Percentiles rank a stretch among this genome's conserved stretches.
Evolutionary conservation across 768 basidiomycete genomes (phyloP).

Genomic region (Amanita polypyramis): DNA sequence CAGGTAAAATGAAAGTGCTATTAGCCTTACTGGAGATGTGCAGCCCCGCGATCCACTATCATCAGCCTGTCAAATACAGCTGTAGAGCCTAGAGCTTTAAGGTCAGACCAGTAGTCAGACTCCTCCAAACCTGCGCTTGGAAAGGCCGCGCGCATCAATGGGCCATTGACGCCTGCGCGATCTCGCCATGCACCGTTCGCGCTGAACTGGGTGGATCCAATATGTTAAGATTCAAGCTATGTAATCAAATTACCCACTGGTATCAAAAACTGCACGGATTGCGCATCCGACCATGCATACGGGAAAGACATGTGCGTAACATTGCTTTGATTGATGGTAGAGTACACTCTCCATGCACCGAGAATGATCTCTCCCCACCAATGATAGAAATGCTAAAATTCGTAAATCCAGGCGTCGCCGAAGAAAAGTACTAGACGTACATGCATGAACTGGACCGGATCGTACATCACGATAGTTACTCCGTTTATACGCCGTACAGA

Average conservation of each 20-base stretch:
- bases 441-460: slow-evolving; percentile 15
- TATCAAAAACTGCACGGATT: slow-evolving; percentile 21
- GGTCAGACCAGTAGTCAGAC: slow-evolving; percentile 53
- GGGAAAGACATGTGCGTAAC: slow-evolving; percentile 3
- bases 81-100: slow-evolving; percentile 31
- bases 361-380: slow-evolving; percentile 39
- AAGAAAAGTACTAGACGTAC: slow-evolving; percentile 10
- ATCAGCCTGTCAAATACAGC: slow-evolving; percentile 54
- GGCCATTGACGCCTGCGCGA: slow-evolving; percentile 47
- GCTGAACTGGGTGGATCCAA: slow-evolving; percentile 12
- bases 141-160: slow-evolving; percentile 56
- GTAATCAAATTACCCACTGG: slow-evolving; percentile 15
- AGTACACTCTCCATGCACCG: slow-evolving; percentile 31
- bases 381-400: slow-evolving; percentile 31
- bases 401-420: not conserved
- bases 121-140: slow-evolving; percentile 49
- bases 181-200: slow-evolving; percentile 43
- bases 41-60: slow-evolving; percentile 52
- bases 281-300: slow-evolving; percentile 2
- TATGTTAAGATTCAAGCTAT: slow-evolving; percentile 1
- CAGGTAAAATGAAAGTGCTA: not conserved
- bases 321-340: slow-evolving; percentile 12
- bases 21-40: slow-evolving; percentile 33
- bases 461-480: slow-evolving; percentile 16
- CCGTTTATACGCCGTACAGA: slow-evolving; percentile 13